Conservation (phyloP, 2,329 filamentous ascomycete genomes). For the Endocalyx cinctus region DNA sequence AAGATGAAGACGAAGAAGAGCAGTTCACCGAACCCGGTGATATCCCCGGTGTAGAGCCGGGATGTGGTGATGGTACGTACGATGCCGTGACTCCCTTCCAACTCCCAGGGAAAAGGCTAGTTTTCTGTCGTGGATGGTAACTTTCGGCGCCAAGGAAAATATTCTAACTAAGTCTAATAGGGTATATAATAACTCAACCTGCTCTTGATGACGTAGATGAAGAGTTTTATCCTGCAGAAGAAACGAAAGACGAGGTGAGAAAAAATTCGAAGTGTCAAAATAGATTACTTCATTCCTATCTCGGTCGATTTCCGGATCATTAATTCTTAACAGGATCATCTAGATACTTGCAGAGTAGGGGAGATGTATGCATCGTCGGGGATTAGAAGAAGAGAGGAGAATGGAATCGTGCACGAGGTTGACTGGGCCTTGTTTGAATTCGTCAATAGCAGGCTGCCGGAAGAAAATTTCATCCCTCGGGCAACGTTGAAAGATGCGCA, state of each 20-base stretch:
- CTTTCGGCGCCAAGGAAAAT: too few species aligned
- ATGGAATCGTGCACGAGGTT: slow-evolving; percentile 79
- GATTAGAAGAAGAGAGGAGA: slow-evolving; percentile 68
- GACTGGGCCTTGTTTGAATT: slow-evolving; percentile 94
- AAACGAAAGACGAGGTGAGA: slow-evolving; percentile 57
- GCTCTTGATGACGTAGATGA: slow-evolving; percentile 82
- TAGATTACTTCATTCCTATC: too few species aligned
- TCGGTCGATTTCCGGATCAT: not conserved
- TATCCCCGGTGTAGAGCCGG: too few species aligned
- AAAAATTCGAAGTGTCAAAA: too few species aligned
- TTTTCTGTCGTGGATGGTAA: too few species aligned
- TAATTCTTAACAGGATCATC: slow-evolving; percentile 58
- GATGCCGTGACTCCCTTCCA: slow-evolving; percentile 3
- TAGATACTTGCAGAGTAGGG: slow-evolving; percentile 75
- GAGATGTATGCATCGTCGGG: slow-evolving; percentile 87
- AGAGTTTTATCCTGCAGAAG: slow-evolving; percentile 73
- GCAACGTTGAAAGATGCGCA: slow-evolving; percentile 23
- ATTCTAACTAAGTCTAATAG: too few species aligned
- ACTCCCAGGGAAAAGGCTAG: too few species aligned
- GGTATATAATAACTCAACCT: slow-evolving; percentile 83
- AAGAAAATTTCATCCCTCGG: slow-evolving; percentile 63
- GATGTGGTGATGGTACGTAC: slow-evolving; percentile 58
- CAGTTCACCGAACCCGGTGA: slow-evolving; percentile 76
- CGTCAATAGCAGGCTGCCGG: slow-evolving; percentile 63
- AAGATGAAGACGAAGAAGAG: slow-evolving; percentile 53